These are phyloP conservation scores for Syzygium malaccense DNA, from an alignment of 441 rosid genomes.

Conservation along the genomic window DNA sequence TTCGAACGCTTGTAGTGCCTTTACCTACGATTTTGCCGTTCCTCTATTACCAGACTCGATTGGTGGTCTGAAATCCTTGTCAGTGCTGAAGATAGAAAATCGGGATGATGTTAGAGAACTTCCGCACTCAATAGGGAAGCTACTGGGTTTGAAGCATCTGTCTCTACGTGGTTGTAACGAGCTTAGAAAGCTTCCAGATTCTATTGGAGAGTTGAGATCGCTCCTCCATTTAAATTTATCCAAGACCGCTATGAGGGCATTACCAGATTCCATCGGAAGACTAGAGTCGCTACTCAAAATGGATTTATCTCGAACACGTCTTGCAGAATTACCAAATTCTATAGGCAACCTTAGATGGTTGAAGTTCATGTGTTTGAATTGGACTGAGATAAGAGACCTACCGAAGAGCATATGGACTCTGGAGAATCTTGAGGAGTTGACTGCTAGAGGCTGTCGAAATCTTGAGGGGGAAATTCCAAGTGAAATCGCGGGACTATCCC, in stretches of 20 bases:
- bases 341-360: background rate
- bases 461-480: background rate
- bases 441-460: accelerated
- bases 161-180: accelerated
- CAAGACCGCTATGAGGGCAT: accelerated
- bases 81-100: background rate
- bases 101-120: accelerated
- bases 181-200: background rate
- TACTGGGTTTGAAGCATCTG: background rate
- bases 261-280: background rate
- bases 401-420: background rate
- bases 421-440: background rate
- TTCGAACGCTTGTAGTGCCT: too few relatives aligned
- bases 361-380: background rate
- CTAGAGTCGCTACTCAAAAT: background rate
- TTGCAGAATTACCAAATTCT: background rate
- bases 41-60: background rate
- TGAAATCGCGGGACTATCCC: background rate
- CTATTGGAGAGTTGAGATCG: background rate
- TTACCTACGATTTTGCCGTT: too few relatives aligned
- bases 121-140: background rate
- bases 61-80: background rate
- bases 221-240: background rate
- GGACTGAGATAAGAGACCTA: background rate
- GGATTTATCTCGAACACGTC: accelerated